Conservation (phyloP, 257 asterid species). For the Nicotiana attenuata region DNA sequence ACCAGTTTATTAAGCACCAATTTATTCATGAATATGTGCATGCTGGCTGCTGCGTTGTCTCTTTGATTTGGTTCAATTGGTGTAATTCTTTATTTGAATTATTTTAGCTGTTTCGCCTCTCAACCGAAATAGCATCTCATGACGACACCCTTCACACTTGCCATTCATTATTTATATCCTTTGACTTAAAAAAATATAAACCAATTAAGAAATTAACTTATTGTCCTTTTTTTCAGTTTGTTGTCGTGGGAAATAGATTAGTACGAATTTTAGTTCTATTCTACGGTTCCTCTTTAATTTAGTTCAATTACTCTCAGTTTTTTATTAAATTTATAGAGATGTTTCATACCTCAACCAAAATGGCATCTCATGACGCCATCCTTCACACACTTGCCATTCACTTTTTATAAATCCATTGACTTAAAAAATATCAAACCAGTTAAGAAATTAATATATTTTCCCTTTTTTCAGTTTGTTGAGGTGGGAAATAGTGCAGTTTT, state of each 20-base stretch:
- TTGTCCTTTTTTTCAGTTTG: background rate
- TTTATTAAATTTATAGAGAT: background rate
- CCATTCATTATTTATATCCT: background rate
- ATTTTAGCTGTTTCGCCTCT: background rate
- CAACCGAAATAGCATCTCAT: background rate
- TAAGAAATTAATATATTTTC: background rate
- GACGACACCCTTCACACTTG: background rate
- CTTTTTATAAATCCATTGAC: background rate
- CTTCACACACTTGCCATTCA: conserved; percentile 5
- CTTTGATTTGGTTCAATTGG: background rate
- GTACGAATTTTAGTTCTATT: no score
- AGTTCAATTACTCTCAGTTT: background rate
- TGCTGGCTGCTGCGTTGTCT: background rate
- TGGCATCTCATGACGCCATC: conserved; percentile 1
- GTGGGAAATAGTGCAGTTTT: background rate
- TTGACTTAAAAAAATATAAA: background rate
- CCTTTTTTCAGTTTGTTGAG: background rate
- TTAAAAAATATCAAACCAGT: background rate
- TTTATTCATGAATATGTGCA: background rate
- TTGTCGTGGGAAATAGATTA: no score
- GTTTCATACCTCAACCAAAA: background rate
- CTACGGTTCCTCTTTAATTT: no score
- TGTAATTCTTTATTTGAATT: background rate
- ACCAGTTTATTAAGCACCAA: background rate
- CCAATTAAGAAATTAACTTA: background rate